Conservation (phyloP, 108 stramenopile species). For the Parmales sp. region DNA sequence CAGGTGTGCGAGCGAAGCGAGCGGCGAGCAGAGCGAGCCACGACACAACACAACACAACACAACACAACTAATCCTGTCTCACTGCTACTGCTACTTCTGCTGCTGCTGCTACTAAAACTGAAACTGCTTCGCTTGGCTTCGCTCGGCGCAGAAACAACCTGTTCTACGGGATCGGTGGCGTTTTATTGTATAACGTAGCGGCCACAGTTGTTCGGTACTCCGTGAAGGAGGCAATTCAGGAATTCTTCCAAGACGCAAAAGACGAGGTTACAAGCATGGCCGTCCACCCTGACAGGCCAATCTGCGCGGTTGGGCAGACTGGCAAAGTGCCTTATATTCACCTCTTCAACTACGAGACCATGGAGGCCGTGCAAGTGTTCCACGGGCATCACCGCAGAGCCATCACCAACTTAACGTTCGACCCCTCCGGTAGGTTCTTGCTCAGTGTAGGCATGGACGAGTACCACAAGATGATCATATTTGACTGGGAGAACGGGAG, state of each 20-base stretch:
- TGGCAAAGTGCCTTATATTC: constrained; percentile 23
- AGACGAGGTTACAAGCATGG: constrained; percentile 40
- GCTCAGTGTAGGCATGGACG: constrained; percentile 37
- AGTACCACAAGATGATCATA: constrained; percentile 34
- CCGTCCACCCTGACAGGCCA: constrained; percentile 33
- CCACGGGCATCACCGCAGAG: constrained; percentile 30
- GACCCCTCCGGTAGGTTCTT: constrained; percentile 34
- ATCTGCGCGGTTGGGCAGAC: constrained; percentile 52
- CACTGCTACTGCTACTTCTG: too few relatives aligned
- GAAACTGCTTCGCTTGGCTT: too few relatives aligned
- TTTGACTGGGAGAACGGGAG: constrained; percentile 45
- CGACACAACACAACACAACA: too few relatives aligned
- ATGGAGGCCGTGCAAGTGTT: constrained; percentile 33
- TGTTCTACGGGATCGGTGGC: constrained; percentile 18
- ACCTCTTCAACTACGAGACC: constrained; percentile 38
- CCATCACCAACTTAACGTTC: constrained; percentile 37
- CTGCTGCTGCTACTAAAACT: too few relatives aligned
- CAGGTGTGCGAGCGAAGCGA: too few relatives aligned
- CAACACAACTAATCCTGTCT: too few relatives aligned
- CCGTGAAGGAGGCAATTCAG: constrained; percentile 25
- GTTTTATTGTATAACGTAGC: constrained; percentile 25
- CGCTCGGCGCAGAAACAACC: too few relatives aligned
- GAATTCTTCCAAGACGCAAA: constrained; percentile 39
- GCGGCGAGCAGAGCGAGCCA: too few relatives aligned
- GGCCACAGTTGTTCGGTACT: constrained; percentile 15